A percentile compares a stretch with the other conserved stretches of the same genome.
Conservation (phyloP, 2,329 filamentous ascomycete genomes). For the Coniochaeta prunicola region DNA sequence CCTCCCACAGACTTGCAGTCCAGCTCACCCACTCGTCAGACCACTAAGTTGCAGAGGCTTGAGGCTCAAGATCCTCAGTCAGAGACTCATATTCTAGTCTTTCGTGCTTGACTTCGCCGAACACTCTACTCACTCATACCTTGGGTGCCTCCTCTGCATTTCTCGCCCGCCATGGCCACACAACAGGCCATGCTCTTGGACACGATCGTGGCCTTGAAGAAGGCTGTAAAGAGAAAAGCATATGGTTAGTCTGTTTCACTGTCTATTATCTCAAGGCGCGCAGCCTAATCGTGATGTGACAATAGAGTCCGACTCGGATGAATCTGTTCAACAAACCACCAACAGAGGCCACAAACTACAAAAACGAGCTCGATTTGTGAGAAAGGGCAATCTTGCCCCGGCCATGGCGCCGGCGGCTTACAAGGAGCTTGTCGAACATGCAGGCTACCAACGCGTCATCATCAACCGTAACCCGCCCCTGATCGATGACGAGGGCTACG, state of each 20-base stretch:
- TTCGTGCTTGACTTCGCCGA: neutral
- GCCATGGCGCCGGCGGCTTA: slow-evolving; percentile 61
- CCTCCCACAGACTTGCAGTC: neutral
- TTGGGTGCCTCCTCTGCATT: neutral
- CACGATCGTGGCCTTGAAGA: slow-evolving; percentile 61
- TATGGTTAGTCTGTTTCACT: slow-evolving; percentile 39
- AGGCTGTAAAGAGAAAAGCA: slow-evolving; percentile 56
- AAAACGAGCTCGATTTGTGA: slow-evolving; percentile 64
- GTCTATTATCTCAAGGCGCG: neutral
- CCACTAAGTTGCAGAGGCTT: neutral
- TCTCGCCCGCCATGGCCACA: slow-evolving; percentile 34
- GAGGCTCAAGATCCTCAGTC: neutral
- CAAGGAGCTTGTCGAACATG: slow-evolving; percentile 67
- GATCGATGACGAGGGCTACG: slow-evolving; percentile 71
- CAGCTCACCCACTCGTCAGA: neutral
- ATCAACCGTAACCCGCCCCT: slow-evolving; percentile 67
- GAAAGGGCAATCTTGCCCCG: slow-evolving; percentile 61
- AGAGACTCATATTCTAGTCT: neutral
- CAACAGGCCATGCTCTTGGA: slow-evolving; percentile 59
- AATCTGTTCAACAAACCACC: slow-evolving; percentile 59
- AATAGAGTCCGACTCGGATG: slow-evolving; percentile 76
- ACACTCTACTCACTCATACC: neutral
- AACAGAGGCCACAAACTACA: slow-evolving; percentile 78
- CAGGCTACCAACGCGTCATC: slow-evolving; percentile 64
- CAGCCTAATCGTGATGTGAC: slow-evolving; percentile 18